A percentile compares a stretch with the other conserved stretches of the same genome.
Conservation (phyloP, 495 filamentous ascomycete species). For the Penicillium coffeae region DNA sequence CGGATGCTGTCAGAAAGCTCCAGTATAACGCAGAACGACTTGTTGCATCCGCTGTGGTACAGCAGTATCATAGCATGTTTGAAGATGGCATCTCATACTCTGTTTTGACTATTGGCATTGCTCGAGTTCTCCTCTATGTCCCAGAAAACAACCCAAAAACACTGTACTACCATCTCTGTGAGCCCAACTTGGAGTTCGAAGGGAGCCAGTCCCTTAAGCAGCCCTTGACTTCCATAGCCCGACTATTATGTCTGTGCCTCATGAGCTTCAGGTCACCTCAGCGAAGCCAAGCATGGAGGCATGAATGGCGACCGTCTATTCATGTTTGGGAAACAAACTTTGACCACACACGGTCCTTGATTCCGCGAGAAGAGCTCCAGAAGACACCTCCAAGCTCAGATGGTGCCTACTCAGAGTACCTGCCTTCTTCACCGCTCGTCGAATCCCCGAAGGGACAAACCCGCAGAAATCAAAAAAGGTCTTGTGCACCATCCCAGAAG, state of each 20-base stretch:
- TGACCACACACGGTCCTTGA: conserved; percentile 15
- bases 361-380: conserved; percentile 14
- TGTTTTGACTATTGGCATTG: conserved; percentile 29
- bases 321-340: conserved; percentile 23
- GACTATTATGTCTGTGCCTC: conserved; percentile 25
- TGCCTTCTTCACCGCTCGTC: conserved; percentile 13
- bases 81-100: conserved; percentile 26
- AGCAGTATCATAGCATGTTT: conserved; percentile 29
- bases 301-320: conserved; percentile 14
- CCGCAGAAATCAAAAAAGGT: conserved; percentile 9
- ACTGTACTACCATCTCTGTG: conserved; percentile 34
- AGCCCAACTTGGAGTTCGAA: conserved; percentile 27
- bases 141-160: conserved; percentile 29
- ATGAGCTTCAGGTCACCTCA: conserved; percentile 18
- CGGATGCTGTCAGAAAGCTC: conserved; percentile 1
- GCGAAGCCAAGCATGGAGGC: conserved; percentile 29
- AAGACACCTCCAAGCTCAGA: conserved; percentile 15
- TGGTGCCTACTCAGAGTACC: conserved; percentile 14
- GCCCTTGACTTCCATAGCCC: conserved; percentile 12
- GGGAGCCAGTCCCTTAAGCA: conserved; percentile 5
- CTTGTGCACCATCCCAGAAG: background rate
- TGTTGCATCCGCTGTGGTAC: conserved; percentile 13
- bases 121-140: conserved; percentile 27
- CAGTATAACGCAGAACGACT: conserved; percentile 21
- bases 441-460: conserved; percentile 4